Conservation (phyloP, 2,329 filamentous ascomycete genomes). For the Coniella lustricola region DNA sequence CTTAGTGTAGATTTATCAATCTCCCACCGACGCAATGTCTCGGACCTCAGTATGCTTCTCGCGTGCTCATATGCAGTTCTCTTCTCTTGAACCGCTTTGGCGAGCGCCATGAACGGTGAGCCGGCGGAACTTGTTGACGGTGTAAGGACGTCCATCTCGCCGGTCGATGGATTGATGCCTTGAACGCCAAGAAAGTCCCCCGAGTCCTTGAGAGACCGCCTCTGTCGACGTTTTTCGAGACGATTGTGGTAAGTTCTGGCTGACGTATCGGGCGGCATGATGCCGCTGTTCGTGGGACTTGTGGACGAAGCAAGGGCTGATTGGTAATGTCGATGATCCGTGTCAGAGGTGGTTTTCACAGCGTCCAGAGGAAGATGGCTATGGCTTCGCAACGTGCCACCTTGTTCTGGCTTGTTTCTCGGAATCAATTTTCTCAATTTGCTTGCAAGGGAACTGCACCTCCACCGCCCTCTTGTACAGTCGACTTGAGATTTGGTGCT, state of each 20-base stretch:
- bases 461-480: constrained; percentile 7
- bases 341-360: constrained; percentile 9
- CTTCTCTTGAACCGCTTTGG: constrained; percentile 27
- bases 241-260: constrained; percentile 25
- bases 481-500: background rate
- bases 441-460: constrained; percentile 27
- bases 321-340: constrained; percentile 17
- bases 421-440: constrained; percentile 42
- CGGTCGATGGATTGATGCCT: constrained; percentile 50
- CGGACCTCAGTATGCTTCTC: constrained; percentile 37
- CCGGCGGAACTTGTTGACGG: constrained; percentile 12
- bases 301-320: background rate
- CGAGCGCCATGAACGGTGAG: constrained; percentile 24
- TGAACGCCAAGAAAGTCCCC: constrained; percentile 54
- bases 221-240: constrained; percentile 30
- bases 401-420: constrained; percentile 41
- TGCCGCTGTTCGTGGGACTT: constrained; percentile 1
- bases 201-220: constrained; percentile 43
- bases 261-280: constrained; percentile 2
- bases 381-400: constrained; percentile 36
- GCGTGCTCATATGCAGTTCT: constrained; percentile 31
- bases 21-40: constrained; percentile 37
- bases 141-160: constrained; percentile 40
- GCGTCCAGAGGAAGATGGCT: constrained; percentile 23
- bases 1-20: constrained; percentile 32